Evolutionary conservation across 2,329 filamentous ascomycete genomes (phyloP).

Genomic region (Arthrobotrys sphaeroides): DNA sequence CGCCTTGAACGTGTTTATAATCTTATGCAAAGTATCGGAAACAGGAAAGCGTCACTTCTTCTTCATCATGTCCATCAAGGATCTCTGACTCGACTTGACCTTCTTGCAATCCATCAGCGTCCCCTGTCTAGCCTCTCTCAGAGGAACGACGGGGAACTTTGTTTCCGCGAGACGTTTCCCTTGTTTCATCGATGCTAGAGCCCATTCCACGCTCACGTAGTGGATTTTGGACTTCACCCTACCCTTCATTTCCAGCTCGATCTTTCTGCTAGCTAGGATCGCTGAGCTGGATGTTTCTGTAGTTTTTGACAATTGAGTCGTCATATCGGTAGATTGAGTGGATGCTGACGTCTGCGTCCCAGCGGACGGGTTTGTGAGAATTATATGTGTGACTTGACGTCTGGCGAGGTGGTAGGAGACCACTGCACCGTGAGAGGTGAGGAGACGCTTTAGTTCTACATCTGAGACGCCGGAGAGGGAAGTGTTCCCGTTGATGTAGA

Average conservation of each 20-base stretch:
- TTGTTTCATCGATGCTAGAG: conserved; percentile 81
- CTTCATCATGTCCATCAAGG: conserved; percentile 41
- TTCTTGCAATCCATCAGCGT: conserved; percentile 39
- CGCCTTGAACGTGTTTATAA: not conserved
- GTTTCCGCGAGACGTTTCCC: conserved; percentile 79
- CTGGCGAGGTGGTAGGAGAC: conserved; percentile 77
- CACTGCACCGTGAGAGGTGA: conserved; percentile 77
- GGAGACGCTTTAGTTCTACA: conserved; percentile 81
- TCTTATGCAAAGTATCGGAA: not conserved
- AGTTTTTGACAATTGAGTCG: conserved; percentile 32
- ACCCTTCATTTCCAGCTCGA: conserved; percentile 48
- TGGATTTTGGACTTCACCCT: conserved; percentile 48
- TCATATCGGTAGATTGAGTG: not conserved
- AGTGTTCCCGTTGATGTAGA: conserved; percentile 84
- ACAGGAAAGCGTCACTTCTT: conserved; percentile 9
- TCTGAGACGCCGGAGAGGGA: conserved; percentile 84
- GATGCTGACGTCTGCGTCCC: not conserved
- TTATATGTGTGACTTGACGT: conserved; percentile 82
- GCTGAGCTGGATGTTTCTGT: conserved; percentile 43
- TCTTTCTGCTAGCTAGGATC: conserved; percentile 33
- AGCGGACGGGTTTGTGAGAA: conserved; percentile 67
- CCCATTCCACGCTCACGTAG: conserved; percentile 63
- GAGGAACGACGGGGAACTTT: conserved; percentile 54
- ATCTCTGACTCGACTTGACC: conserved; percentile 28
- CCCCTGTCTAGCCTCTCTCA: conserved; percentile 54